These are phyloP conservation scores for Neoboletus subvelutipes DNA, from an alignment of 768 basidiomycete species.

Conservation along the genomic window DNA sequence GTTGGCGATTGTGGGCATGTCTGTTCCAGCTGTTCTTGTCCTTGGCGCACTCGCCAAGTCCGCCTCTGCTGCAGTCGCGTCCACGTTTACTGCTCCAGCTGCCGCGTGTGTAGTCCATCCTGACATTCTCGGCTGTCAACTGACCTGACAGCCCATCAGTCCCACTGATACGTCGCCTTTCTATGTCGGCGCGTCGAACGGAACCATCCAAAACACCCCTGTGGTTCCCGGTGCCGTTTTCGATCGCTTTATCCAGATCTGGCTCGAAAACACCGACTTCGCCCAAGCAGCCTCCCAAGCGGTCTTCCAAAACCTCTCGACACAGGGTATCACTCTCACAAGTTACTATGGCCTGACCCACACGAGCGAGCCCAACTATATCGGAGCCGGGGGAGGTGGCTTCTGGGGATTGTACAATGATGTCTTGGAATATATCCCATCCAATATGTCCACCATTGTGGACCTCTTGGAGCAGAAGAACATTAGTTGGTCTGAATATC, in stretches of 20 bases:
- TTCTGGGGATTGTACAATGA: slow-evolving; percentile 52
- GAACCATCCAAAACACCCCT: slow-evolving; percentile 37
- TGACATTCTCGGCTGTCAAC: background rate
- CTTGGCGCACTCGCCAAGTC: slow-evolving; percentile 15
- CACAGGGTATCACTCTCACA: slow-evolving; percentile 48
- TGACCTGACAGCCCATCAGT: slow-evolving; percentile 9
- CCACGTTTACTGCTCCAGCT: slow-evolving; percentile 24
- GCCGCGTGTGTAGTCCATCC: slow-evolving; percentile 17
- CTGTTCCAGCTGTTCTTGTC: slow-evolving; percentile 8
- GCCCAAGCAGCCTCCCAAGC: slow-evolving; percentile 25
- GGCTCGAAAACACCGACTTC: slow-evolving; percentile 61
- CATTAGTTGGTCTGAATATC: slow-evolving; percentile 60
- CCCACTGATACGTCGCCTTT: slow-evolving; percentile 31
- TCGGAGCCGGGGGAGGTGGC: slow-evolving; percentile 48
- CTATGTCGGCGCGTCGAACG: slow-evolving; percentile 43
- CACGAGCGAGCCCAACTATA: slow-evolving; percentile 60
- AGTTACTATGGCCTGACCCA: slow-evolving; percentile 52
- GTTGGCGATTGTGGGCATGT: slow-evolving; percentile 5
- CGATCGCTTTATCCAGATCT: slow-evolving; percentile 49
- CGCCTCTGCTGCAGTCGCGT: slow-evolving; percentile 17
- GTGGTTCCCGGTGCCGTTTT: slow-evolving; percentile 43
- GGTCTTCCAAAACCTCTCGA: slow-evolving; percentile 39
- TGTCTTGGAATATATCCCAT: slow-evolving; percentile 32
- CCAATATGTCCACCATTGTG: slow-evolving; percentile 54
- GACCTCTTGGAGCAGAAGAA: slow-evolving; percentile 57